Conservation (phyloP, 345 rosid genomes). For the Linum lewisii region DNA sequence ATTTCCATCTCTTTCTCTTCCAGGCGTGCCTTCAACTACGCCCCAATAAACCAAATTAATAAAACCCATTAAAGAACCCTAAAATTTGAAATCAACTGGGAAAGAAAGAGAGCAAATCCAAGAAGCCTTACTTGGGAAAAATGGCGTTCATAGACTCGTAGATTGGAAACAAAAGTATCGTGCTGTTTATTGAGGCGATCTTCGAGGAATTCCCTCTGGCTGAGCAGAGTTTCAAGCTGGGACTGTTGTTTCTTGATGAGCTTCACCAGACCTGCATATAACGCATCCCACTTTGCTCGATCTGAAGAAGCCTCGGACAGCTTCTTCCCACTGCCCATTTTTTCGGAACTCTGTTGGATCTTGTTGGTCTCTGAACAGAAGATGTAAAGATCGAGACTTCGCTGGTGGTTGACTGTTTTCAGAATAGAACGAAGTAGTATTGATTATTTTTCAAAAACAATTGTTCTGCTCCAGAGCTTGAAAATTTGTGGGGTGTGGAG, state of each 20-base stretch:
- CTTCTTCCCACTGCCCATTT: conserved; percentile 20
- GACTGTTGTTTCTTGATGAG: conserved; percentile 48
- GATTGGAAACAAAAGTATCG: conserved; percentile 38
- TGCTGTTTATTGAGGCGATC: conserved; percentile 37
- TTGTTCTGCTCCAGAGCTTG: background rate
- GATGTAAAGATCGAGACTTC: background rate
- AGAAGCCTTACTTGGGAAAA: conserved; percentile 35
- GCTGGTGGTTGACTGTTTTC: too few relatives aligned
- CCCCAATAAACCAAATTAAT: conserved; percentile 1
- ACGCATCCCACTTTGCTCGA: conserved; percentile 46
- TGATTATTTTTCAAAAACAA: background rate
- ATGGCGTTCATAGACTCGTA: conserved; percentile 34
- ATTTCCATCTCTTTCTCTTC: conserved; percentile 36
- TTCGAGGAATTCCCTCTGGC: conserved; percentile 52
- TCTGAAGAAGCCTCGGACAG: conserved; percentile 26
- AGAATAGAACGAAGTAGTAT: background rate
- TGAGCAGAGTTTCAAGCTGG: conserved; percentile 47
- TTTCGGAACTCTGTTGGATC: background rate
- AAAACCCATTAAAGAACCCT: conserved; percentile 22
- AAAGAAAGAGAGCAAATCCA: background rate
- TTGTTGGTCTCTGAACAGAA: background rate
- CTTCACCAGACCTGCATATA: conserved; percentile 41
- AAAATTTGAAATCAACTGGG: conserved; percentile 7
- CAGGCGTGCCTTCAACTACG: conserved; percentile 35
- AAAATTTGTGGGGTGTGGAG: conserved; percentile 17